These are phyloP conservation scores for Thuidium tamariscinum DNA, from an alignment of 225 moss, liverwort and hornwort genomes.

Conservation along the genomic window DNA sequence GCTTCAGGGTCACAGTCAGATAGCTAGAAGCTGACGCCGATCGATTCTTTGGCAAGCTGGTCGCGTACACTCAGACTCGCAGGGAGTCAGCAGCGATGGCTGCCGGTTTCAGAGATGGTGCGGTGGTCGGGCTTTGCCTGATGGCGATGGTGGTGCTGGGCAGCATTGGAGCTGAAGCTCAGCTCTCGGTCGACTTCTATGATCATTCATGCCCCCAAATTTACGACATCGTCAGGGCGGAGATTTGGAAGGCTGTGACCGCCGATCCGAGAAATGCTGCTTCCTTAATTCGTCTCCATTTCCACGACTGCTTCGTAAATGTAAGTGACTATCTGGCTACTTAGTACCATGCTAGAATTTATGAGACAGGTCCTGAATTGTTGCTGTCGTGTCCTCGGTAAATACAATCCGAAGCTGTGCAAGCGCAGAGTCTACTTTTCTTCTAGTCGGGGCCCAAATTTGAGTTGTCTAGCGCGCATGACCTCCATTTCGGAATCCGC, in stretches of 20 bases:
- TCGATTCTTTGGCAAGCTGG: neutral
- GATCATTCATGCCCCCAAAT: neutral
- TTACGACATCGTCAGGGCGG: neutral
- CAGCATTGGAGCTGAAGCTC: neutral
- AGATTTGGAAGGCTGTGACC: neutral
- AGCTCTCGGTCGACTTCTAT: slow-evolving; percentile 9
- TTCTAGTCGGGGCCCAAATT: neutral
- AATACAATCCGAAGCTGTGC: neutral
- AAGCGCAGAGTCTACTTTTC: neutral
- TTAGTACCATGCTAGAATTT: neutral
- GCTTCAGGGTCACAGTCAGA: neutral
- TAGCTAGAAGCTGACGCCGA: neutral
- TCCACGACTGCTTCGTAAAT: slow-evolving; percentile 13
- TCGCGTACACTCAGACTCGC: neutral
- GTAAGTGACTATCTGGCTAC: neutral
- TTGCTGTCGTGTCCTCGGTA: neutral
- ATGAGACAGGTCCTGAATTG: neutral
- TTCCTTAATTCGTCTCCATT: neutral
- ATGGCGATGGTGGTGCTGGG: neutral
- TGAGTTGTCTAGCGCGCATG: neutral
- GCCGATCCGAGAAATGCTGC: neutral
- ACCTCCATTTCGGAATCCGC: neutral
- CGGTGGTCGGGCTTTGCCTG: neutral
- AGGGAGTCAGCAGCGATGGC: neutral
- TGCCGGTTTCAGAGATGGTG: neutral